Conservation (phyloP, 2,329 filamentous ascomycete genomes). For the Fusarium sarcochroum region DNA sequence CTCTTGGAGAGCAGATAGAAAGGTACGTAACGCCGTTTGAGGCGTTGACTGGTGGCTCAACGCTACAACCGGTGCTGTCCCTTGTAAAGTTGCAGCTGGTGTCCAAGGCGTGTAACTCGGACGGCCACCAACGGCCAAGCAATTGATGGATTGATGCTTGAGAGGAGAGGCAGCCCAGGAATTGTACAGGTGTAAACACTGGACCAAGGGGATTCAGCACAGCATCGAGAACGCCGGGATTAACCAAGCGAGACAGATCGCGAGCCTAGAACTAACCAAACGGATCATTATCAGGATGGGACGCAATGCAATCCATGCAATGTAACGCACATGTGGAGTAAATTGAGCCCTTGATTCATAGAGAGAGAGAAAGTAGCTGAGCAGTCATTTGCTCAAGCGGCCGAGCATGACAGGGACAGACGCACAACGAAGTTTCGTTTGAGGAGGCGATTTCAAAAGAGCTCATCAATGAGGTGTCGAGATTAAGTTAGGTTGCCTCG, state of each 20-base stretch:
- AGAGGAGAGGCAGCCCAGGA: constrained; percentile 17
- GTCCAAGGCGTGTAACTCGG: constrained; percentile 12
- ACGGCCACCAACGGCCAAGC: constrained; percentile 17
- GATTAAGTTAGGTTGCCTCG: constrained; percentile 3
- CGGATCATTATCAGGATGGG: constrained; percentile 11
- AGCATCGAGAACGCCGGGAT: constrained; percentile 22
- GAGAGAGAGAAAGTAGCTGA: constrained; percentile 16
- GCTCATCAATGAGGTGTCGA: constrained; percentile 14
- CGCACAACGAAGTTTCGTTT: not conserved
- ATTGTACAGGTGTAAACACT: constrained; percentile 23
- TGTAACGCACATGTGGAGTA: constrained; percentile 28
- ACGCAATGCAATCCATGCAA: constrained; percentile 18
- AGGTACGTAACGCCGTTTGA: constrained; percentile 22
- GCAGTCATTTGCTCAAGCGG: constrained; percentile 12
- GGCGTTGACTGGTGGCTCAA: constrained; percentile 18
- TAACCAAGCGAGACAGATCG: constrained; percentile 34
- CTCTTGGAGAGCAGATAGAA: not conserved
- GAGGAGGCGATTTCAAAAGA: constrained; percentile 2
- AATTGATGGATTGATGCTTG: not conserved
- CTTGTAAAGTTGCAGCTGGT: constrained; percentile 1
- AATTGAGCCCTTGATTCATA: constrained; percentile 14
- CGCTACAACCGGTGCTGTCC: constrained; percentile 13
- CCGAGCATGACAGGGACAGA: constrained; percentile 8
- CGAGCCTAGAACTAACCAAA: constrained; percentile 35
- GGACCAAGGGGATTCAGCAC: constrained; percentile 20